Evolutionary conservation across 129 eudicot species (phyloP), one percentile per base, ranked within the genome.

Genomic region (Tagetes patula): DNA sequence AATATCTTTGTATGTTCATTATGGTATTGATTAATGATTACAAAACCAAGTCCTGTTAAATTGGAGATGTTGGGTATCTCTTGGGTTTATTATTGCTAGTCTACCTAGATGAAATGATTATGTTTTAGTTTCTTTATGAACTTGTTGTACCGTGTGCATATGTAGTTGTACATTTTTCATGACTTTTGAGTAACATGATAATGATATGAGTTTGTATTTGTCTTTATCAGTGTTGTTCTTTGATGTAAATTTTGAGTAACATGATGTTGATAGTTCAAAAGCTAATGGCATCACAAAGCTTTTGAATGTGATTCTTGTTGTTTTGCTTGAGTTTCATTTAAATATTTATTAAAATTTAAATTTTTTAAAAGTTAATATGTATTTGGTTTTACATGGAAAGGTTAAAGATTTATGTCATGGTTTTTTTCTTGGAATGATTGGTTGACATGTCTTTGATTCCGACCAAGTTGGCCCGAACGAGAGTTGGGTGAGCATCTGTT

Each of bases 191-290:
- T 46, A 27, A 69, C 38, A 54, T 55, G 36, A 56, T 56, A 3
- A 32, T 66, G 32, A 37, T 39, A 46, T 69, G 70, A 48, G 20
- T 30, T 47, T 38, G 45, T 6, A 27, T 69, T 61, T 70, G 65
- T 50, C 56, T 11, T 52, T 52, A 37, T 70, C 66, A 76, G 45
- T 54, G 41, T 74, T 37, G 38, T 50, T 34, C 36, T 74, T 37
- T 59, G 27, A 7, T 37, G 71, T 30, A 13, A 59, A 36, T 37
- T 56, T 72, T 61, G 33, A 50, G 48, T 20, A 32, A 48, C 45
- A 32, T 48, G 65, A 77, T 31, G 81, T 70, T 70, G 77, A 77
- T 62, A 33, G 72, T 62, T 70, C 67, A 70, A 61, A 77, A 61
- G 65, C 53, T 64, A 77, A 63, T 65, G 46, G 38, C 27, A 20